A percentile compares a stretch with the other conserved stretches of the same genome.
Evolutionary conservation across 176 grass and related monocot species (phyloP).

Genomic region (Zizania latifolia): DNA sequence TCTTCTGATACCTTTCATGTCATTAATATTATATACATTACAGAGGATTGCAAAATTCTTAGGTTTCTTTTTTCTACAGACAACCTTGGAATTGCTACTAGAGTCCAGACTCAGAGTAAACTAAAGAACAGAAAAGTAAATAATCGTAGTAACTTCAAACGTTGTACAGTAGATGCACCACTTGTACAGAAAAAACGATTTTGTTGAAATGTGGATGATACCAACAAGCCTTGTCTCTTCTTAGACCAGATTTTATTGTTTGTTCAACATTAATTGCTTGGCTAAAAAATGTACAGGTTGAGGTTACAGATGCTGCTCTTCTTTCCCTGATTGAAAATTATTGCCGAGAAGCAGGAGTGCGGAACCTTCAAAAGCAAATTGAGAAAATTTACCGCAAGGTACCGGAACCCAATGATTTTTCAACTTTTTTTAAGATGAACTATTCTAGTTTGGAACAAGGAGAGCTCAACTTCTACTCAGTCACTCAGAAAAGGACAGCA

Average conservation of each 20-base stretch:
- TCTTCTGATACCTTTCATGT: not conserved
- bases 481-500: not conserved
- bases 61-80: not conserved
- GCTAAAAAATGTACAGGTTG: constrained; percentile 60
- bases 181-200: constrained; percentile 1
- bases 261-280: constrained; percentile 10
- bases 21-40: not conserved
- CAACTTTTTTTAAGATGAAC: not conserved
- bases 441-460: constrained; percentile 13
- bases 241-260: constrained; percentile 7
- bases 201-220: not conserved
- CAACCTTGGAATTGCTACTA: not conserved
- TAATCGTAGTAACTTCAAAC: not conserved
- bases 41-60: not conserved
- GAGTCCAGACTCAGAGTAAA: not conserved
- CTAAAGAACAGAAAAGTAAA: not conserved
- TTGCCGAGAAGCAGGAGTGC: constrained; percentile 95
- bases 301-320: constrained; percentile 93
- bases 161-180: not conserved
- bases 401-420: constrained; percentile 22
- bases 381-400: constrained; percentile 99
- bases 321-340: constrained; percentile 92
- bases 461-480: not conserved
- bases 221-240: not conserved
- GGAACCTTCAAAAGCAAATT: constrained; percentile 97